A percentile compares a stretch with the other conserved stretches of the same genome.
Evolutionary conservation across 106 monocot species (phyloP).

Genomic region (Platanthera guangdongensis): DNA sequence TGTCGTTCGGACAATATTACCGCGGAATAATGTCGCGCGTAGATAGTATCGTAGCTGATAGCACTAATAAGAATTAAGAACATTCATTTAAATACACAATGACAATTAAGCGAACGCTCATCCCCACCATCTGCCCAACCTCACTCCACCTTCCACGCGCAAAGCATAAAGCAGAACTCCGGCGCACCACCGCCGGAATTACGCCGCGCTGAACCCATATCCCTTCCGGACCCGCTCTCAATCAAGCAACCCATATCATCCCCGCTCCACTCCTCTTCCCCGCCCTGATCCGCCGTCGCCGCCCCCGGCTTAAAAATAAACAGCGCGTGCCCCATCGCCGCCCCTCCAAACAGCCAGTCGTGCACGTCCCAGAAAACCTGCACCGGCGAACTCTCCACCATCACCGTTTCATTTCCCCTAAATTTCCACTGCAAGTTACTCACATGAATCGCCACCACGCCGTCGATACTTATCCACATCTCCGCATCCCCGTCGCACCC

Average conservation of each 20-base stretch:
- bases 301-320: slow-evolving; percentile 68
- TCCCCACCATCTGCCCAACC: neutral
- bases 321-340: slow-evolving; percentile 40
- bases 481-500: slow-evolving; percentile 32
- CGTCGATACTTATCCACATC: slow-evolving; percentile 88
- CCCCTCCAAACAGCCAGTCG: slow-evolving; percentile 58
- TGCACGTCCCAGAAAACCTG: slow-evolving; percentile 94
- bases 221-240: neutral
- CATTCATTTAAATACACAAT: too few relatives aligned
- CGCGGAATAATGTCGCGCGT: too few relatives aligned
- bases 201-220: neutral
- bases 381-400: slow-evolving; percentile 54
- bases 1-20: too few relatives aligned
- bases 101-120: too few relatives aligned
- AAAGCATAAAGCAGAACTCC: slow-evolving; percentile 70
- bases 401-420: slow-evolving; percentile 65
- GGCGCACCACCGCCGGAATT: neutral
- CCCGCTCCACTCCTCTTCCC: too few relatives aligned
- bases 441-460: slow-evolving; percentile 50
- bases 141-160: slow-evolving; percentile 77
- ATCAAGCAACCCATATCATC: neutral
- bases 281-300: neutral
- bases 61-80: too few relatives aligned
- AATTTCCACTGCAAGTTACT: slow-evolving; percentile 90
- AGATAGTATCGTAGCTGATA: too few relatives aligned